Evolutionary conservation across 495 filamentous ascomycete species (phyloP).

Genomic region (Lentithecium fluviatile): DNA sequence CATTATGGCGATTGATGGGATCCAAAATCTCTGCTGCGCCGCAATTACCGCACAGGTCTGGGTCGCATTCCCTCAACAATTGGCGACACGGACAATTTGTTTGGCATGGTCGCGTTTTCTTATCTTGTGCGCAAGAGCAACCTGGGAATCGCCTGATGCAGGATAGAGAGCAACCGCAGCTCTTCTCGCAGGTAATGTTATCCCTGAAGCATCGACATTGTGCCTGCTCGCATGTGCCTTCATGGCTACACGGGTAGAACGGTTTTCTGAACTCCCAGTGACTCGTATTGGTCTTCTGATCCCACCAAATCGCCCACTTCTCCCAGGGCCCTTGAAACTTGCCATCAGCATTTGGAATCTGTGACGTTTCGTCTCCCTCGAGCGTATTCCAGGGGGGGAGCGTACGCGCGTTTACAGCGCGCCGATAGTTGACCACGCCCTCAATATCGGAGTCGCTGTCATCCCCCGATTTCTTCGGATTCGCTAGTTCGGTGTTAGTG

Average conservation of each 20-base stretch:
- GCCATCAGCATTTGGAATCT: neutral
- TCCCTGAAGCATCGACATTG: conserved; percentile 55
- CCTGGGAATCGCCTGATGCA: conserved; percentile 66
- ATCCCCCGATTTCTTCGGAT: neutral
- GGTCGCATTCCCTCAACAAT: conserved; percentile 69
- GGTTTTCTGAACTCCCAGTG: conserved; percentile 30
- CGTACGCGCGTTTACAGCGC: neutral
- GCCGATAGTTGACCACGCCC: neutral
- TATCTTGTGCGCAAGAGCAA: conserved; percentile 57
- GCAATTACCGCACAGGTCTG: conserved; percentile 64
- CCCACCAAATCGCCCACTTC: neutral
- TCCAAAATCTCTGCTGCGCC: conserved; percentile 63
- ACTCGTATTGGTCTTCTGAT: neutral
- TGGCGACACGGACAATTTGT: conserved; percentile 58
- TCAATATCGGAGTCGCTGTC: neutral
- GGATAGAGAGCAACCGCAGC: conserved; percentile 58
- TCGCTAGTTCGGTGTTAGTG: conserved; percentile 2
- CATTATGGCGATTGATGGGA: conserved; percentile 57
- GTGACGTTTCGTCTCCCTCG: neutral
- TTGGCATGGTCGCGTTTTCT: conserved; percentile 46
- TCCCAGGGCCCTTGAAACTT: neutral
- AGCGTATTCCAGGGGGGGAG: too few relatives aligned
- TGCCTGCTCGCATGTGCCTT: conserved; percentile 44
- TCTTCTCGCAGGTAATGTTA: conserved; percentile 64
- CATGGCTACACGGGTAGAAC: conserved; percentile 46